phyloP scores from a whole-genome alignment of 2,329 filamentous ascomycete genomes.

The Ophiocordyceps camponoti-rufipedis region DNA sequence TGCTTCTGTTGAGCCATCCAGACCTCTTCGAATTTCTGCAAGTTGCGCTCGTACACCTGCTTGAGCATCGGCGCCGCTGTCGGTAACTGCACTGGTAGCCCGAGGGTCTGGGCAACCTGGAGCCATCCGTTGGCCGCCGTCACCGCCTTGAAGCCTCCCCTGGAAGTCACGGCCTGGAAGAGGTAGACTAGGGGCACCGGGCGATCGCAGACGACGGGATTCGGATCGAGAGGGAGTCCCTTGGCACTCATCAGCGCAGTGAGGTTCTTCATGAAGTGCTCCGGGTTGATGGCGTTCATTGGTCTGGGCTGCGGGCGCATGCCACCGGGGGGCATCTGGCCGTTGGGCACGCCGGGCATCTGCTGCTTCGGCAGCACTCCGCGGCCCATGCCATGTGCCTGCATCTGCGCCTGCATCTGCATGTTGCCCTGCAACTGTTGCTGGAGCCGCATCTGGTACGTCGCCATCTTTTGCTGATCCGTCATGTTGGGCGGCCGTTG shows the following conservation, averaged over 20 bases:
- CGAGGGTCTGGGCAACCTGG: constrained; percentile 46
- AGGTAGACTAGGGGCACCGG: constrained; percentile 58
- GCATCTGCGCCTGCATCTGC: constrained; percentile 33
- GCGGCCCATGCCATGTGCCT: constrained; percentile 23
- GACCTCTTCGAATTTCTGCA: constrained; percentile 59
- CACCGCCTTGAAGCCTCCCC: constrained; percentile 62
- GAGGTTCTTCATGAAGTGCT: constrained; percentile 60
- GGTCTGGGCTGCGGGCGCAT: constrained; percentile 32
- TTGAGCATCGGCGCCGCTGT: constrained; percentile 52
- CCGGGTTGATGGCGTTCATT: constrained; percentile 31
- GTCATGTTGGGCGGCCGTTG: constrained; percentile 18
- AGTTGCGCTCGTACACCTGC: constrained; percentile 55
- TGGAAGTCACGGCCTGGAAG: constrained; percentile 56
- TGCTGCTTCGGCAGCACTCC: constrained; percentile 36
- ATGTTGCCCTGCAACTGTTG: constrained; percentile 47
- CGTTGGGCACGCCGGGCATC: constrained; percentile 31
- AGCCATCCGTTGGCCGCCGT: constrained; percentile 55
- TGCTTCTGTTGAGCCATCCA: constrained; percentile 38
- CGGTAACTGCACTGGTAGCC: constrained; percentile 45
- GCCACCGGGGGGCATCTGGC: constrained; percentile 31
- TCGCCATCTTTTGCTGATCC: constrained; percentile 55
- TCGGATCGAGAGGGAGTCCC: constrained; percentile 54
- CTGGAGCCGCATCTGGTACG: constrained; percentile 73
- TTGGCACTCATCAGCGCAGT: constrained; percentile 60
- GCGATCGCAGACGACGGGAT: constrained; percentile 56